Percentiles rank a stretch among this genome's conserved stretches.
Evolutionary conservation across 345 rosid species (phyloP).

Genomic region (Brassica juncea): DNA sequence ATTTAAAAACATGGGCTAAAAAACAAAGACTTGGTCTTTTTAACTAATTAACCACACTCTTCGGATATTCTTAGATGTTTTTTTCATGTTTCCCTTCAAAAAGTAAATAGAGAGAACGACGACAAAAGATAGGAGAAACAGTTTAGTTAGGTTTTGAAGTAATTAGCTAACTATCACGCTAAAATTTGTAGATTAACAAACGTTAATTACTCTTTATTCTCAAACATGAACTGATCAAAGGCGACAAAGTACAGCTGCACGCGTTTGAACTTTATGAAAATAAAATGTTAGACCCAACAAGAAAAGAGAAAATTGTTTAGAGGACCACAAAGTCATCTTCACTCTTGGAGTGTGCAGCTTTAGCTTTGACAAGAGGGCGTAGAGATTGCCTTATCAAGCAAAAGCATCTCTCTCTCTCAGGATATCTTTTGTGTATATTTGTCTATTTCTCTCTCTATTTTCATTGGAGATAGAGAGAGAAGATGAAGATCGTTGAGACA

Average conservation of each 20-base stretch:
- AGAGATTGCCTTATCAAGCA: constrained; percentile 44
- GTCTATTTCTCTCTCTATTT: constrained; percentile 4
- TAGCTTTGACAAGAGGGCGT: constrained; percentile 33
- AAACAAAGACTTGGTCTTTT: too few species aligned
- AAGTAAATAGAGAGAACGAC: not conserved
- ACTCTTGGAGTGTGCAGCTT: constrained; percentile 35
- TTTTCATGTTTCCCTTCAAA: not conserved
- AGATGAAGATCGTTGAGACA: constrained; percentile 41
- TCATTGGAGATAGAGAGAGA: constrained; percentile 9
- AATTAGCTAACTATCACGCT: not conserved
- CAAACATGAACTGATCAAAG: not conserved
- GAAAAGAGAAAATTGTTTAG: constrained; percentile 6
- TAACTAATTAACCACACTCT: too few species aligned
- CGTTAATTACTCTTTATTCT: not conserved
- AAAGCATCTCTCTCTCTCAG: constrained; percentile 32
- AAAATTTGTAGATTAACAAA: not conserved
- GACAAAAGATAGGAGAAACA: not conserved
- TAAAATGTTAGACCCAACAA: not conserved
- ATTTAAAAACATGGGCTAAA: not conserved
- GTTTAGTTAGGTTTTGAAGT: not conserved
- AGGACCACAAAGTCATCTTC: constrained; percentile 39
- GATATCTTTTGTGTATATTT: constrained; percentile 26
- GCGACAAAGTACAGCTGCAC: not conserved
- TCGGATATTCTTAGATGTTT: not conserved
- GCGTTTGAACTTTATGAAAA: constrained; percentile 7